Evolutionary conservation across 2,329 filamentous ascomycete species (phyloP).

Genomic region (Stemphylium vesicarium): DNA sequence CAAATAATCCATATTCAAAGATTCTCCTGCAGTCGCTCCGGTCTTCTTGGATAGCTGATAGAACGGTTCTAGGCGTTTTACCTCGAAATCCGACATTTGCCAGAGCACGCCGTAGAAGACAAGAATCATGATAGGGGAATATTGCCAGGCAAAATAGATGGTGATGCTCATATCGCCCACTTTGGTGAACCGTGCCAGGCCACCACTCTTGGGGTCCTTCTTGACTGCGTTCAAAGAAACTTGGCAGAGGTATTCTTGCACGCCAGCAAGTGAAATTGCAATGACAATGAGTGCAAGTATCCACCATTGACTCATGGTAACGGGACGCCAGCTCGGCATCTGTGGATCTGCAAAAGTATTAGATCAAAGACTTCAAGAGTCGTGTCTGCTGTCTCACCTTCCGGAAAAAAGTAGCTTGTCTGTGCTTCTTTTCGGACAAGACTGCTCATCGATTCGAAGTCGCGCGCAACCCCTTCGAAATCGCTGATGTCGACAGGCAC

Average conservation of each 20-base stretch:
- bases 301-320: conserved; percentile 49
- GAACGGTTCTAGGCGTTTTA: conserved; percentile 58
- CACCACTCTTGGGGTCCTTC: conserved; percentile 24
- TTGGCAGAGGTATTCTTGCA: conserved; percentile 49
- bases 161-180: conserved; percentile 38
- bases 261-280: conserved; percentile 41
- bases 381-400: conserved; percentile 19
- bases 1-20: conserved; percentile 76
- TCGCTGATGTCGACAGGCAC: conserved; percentile 53
- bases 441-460: conserved; percentile 41
- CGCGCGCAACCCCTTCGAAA: conserved; percentile 39
- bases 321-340: conserved; percentile 49
- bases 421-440: conserved; percentile 31
- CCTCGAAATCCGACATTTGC: conserved; percentile 59
- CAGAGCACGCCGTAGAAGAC: conserved; percentile 58
- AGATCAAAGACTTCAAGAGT: neutral
- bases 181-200: conserved; percentile 39
- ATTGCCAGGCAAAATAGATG: conserved; percentile 48
- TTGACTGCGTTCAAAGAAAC: conserved; percentile 34
- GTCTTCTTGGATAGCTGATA: conserved; percentile 51
- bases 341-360: conserved; percentile 38
- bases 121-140: conserved; percentile 54
- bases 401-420: conserved; percentile 50
- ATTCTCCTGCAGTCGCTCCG: conserved; percentile 52
- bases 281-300: conserved; percentile 42